phyloP scores from a whole-genome alignment of 2,329 filamentous ascomycete species.

The Fusarium penzigii region DNA sequence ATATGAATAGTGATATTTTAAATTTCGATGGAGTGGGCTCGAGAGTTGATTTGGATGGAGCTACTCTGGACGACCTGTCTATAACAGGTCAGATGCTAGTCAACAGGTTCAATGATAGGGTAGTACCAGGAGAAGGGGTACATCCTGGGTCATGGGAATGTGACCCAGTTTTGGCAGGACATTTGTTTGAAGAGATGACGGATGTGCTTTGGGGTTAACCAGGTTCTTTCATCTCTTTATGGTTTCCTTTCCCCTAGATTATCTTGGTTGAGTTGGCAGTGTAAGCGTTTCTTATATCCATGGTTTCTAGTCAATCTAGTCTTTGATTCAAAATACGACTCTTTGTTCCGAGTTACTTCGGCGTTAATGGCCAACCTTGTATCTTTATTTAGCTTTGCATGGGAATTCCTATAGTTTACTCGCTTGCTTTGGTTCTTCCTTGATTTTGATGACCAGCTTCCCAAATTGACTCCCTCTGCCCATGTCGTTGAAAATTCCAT shows the following conservation, averaged over 20 bases:
- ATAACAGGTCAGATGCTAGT: background rate
- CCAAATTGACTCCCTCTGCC: background rate
- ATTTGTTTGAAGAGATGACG: slow-evolving; percentile 8
- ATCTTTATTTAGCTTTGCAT: too few relatives aligned
- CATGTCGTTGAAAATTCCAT: background rate
- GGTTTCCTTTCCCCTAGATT: too few relatives aligned
- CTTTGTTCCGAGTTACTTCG: too few relatives aligned
- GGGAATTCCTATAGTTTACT: background rate
- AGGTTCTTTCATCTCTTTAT: too few relatives aligned
- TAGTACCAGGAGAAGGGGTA: background rate
- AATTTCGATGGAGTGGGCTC: background rate
- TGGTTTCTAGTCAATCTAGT: too few relatives aligned
- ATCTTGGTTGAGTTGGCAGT: too few relatives aligned
- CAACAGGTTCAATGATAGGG: background rate
- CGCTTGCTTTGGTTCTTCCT: background rate
- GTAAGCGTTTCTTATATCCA: too few relatives aligned
- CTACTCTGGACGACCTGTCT: background rate
- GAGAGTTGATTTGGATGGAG: background rate
- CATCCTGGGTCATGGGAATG: slow-evolving; percentile 1
- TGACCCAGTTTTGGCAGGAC: slow-evolving; percentile 3
- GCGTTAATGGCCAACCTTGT: too few relatives aligned
- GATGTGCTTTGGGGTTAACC: slow-evolving; percentile 2
- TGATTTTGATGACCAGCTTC: background rate
- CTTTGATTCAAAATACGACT: too few relatives aligned
- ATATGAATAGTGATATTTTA: background rate